These are phyloP conservation scores for Vitis amurensis DNA, from an alignment of 164 flowering plant species.

Conservation along the genomic window DNA sequence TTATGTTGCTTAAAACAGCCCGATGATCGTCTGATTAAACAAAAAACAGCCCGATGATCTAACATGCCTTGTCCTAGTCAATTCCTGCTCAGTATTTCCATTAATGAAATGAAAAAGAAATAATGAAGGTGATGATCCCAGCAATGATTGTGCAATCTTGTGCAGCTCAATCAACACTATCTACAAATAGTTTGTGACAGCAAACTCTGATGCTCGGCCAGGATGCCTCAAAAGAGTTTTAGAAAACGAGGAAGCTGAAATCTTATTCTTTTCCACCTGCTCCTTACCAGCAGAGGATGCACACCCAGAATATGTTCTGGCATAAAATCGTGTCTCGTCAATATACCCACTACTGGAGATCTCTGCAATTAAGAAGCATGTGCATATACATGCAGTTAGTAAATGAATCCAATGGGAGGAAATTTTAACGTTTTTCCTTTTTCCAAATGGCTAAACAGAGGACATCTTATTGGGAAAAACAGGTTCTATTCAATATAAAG, in stretches of 20 bases:
- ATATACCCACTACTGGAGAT: constrained; percentile 74
- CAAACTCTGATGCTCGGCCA: not conserved
- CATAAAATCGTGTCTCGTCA: constrained; percentile 95
- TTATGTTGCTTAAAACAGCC: not conserved
- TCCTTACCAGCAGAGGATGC: constrained; percentile 53
- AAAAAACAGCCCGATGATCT: not conserved
- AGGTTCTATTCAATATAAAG: not conserved
- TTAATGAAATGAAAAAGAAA: not conserved
- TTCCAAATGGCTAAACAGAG: not conserved
- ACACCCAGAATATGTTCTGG: constrained; percentile 70
- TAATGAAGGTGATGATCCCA: not conserved
- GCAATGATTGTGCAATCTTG: not conserved
- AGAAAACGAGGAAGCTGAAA: constrained; percentile 34
- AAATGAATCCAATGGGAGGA: not conserved
- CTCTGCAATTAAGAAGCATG: constrained; percentile 45
- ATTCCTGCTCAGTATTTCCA: not conserved
- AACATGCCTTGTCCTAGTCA: not conserved
- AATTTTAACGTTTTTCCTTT: not conserved
- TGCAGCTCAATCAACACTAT: constrained; percentile 1
- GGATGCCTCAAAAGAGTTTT: constrained; percentile 22
- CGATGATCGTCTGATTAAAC: not conserved
- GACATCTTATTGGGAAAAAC: not conserved
- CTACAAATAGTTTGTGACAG: not conserved
- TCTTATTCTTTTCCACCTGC: constrained; percentile 71
- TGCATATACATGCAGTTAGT: not conserved